Evolutionary conservation across 805 yeast species (phyloP).

Genomic region (Wickerhamomyces bovis): DNA sequence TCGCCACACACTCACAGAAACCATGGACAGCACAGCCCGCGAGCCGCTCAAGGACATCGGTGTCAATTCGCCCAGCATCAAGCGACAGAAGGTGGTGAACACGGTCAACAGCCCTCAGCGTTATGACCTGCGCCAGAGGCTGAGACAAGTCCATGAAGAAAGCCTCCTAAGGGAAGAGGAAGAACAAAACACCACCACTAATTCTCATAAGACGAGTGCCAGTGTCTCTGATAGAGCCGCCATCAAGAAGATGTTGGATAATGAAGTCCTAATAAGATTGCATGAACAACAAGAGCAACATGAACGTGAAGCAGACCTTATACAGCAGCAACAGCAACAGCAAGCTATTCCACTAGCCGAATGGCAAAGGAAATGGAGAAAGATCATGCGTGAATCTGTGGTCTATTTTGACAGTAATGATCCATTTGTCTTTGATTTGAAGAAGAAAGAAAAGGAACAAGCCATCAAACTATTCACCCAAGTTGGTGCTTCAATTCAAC

Average conservation of each 20-base stretch:
- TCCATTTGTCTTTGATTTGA: slow-evolving; percentile 22
- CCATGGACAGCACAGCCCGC: slow-evolving; percentile 16
- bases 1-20: neutral
- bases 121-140: neutral
- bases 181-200: neutral
- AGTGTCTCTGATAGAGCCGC: neutral
- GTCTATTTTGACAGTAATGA: slow-evolving; percentile 50
- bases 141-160: neutral
- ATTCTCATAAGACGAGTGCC: neutral
- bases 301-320: neutral
- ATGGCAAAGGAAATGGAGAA: slow-evolving; percentile 59
- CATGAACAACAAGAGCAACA: slow-evolving; percentile 4
- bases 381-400: slow-evolving; percentile 48
- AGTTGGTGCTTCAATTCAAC: slow-evolving; percentile 51
- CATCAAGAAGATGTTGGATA: neutral
- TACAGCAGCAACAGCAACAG: slow-evolving; percentile 3
- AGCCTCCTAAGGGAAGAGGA: neutral
- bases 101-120: neutral
- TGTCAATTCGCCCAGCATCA: slow-evolving; percentile 24
- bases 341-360: slow-evolving; percentile 28
- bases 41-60: slow-evolving; percentile 19
- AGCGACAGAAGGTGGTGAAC: slow-evolving; percentile 18
- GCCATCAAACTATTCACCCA: slow-evolving; percentile 26
- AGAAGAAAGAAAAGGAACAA: slow-evolving; percentile 27
- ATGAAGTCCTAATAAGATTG: neutral